Percentiles rank a stretch among this genome's conserved stretches.
These are phyloP conservation scores for Prototheca wickerhamii DNA, from an alignment of 163 green algal species.

Conservation along the genomic window DNA sequence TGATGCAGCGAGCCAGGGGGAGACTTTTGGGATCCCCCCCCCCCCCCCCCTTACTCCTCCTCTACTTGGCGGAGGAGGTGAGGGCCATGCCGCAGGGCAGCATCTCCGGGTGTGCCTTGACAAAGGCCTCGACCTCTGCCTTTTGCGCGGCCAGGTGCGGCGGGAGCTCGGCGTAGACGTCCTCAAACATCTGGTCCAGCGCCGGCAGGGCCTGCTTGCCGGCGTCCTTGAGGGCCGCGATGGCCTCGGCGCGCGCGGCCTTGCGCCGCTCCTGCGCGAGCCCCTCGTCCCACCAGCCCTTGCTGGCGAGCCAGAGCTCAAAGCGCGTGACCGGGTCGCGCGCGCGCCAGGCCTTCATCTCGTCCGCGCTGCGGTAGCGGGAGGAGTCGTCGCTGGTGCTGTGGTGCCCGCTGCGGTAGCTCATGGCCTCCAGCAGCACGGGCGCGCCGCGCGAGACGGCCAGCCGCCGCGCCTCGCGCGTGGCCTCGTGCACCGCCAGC, in stretches of 20 bases:
- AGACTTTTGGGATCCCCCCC: no score
- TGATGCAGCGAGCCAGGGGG: no score
- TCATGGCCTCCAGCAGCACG: conserved; percentile 71
- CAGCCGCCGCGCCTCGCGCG: conserved; percentile 45
- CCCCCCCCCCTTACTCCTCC: no score
- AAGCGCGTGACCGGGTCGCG: conserved; percentile 73
- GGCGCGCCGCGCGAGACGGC: conserved; percentile 40
- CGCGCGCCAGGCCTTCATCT: conserved; percentile 64
- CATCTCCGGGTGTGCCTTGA: conserved; percentile 20
- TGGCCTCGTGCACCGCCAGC: conserved; percentile 69
- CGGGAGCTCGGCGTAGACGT: conserved; percentile 73
- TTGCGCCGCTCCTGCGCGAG: conserved; percentile 41
- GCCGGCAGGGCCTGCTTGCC: conserved; percentile 57
- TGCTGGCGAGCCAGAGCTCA: conserved; percentile 41
- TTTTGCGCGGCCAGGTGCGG: conserved; percentile 54
- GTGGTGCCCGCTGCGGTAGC: conserved; percentile 85
- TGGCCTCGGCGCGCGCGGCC: conserved; percentile 44
- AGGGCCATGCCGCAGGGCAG: conserved; percentile 6
- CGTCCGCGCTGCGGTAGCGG: conserved; percentile 66
- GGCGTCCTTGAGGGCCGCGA: conserved; percentile 62
- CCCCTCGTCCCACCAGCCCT: conserved; percentile 66
- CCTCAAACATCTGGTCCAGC: conserved; percentile 65
- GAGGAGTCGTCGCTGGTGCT: conserved; percentile 85
- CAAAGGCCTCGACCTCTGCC: conserved; percentile 32
- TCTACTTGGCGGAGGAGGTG: no score